Conservation (phyloP, 495 filamentous ascomycete genomes). For the Xylaria sp. region DNA sequence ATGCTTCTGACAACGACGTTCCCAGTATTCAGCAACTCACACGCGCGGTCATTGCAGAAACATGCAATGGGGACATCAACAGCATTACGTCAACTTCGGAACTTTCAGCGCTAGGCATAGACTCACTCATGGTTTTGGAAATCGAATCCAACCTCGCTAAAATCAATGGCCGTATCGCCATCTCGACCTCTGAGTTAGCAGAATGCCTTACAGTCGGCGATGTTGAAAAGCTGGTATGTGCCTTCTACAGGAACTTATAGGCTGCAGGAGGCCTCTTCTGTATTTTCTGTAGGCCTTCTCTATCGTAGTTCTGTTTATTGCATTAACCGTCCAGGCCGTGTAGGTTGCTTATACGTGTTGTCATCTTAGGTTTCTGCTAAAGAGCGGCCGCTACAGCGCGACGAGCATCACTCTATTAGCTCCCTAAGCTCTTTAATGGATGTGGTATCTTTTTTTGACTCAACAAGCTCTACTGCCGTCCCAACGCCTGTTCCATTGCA, state of each 20-base stretch:
- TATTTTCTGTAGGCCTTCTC: background rate
- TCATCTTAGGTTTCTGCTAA: background rate
- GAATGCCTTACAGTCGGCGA: conserved; percentile 27
- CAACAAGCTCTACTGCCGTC: background rate
- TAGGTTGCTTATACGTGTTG: background rate
- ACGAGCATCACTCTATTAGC: background rate
- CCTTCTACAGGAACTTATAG: conserved; percentile 13
- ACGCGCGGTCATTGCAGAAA: conserved; percentile 20
- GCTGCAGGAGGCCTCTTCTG: background rate
- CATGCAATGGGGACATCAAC: conserved; percentile 10
- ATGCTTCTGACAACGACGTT: background rate
- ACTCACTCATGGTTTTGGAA: conserved; percentile 27
- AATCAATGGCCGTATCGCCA: conserved; percentile 2
- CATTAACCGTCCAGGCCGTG: background rate
- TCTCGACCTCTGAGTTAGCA: conserved; percentile 18
- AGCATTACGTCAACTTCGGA: conserved; percentile 16
- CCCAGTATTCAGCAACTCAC: conserved; percentile 21
- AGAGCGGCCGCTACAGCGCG: background rate
- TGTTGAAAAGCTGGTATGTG: conserved; percentile 26
- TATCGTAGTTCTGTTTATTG: background rate
- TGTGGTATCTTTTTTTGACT: background rate
- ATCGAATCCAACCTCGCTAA: conserved; percentile 15
- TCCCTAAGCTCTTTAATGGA: background rate
- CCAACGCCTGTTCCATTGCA: background rate
- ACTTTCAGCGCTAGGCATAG: conserved; percentile 18